Evolutionary conservation across 2,329 filamentous ascomycete genomes (phyloP), one percentile per base, ranked within the genome.

Genomic region (Fusarium avenaceum): DNA sequence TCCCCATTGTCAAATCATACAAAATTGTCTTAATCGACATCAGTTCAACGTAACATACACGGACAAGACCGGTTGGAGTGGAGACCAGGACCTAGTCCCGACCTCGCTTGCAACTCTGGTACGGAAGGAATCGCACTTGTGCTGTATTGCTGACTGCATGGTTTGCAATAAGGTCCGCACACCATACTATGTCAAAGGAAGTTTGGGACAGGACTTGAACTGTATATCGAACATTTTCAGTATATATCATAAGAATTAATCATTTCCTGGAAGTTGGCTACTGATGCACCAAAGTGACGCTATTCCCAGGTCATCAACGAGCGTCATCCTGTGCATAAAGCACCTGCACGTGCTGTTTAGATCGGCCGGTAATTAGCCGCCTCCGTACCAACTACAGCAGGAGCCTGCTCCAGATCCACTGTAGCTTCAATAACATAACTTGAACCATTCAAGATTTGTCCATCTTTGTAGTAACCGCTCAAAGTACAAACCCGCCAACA

Each of bases 401-500:
- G 44, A 54, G 56, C 45, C 22, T 17, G 14, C 54, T 50, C 11
- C n/a, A 55, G 52, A 38, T 69, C 65, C 66, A 69, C 62, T 42
- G 39, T 44, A 66, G 60, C 65, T 65, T 60, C 50, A 53, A 38
- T 40, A 56, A 38, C 35, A 55, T 44, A 49, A 57, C 60, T 65
- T 62, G 42, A 40, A 43, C n/a, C 57, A 38, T 38, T 45, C 42
- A 64, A 55, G 42, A 26, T 42, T 51, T 14, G 15, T 30, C 51
- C 46, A 39, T 52, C 42, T 46, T 51, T 30, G 4, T 39, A 52
- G 48, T n/a, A 43, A 51, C 19, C 20, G 19, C 20, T 17, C 20
- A n/a, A 30, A 11, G 15, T 24, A 35, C 13, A 9, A 9, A 40
- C n/a, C 32, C 6, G 20, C 30, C 48, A 42, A 65, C 50, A 92